Conservation (phyloP, 495 filamentous ascomycete genomes). For the Neurospora sp. region DNA sequence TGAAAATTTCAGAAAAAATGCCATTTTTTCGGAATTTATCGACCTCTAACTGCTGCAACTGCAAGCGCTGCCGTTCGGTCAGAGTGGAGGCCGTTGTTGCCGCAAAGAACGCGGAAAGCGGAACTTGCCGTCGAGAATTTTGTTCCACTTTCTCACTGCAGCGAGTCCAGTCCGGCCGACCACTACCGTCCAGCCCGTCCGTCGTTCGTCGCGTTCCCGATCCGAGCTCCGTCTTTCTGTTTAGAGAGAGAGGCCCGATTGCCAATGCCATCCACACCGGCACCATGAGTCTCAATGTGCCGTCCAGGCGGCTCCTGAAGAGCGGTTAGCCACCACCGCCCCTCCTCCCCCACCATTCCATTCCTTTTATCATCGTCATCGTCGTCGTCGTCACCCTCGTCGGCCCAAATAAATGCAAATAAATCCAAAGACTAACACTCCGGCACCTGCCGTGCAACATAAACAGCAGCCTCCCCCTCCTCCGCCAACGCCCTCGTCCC, state of each 20-base stretch:
- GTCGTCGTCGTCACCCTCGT: background rate
- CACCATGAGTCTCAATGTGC: conserved; percentile 36
- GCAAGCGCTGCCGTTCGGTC: background rate
- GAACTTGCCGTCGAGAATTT: background rate
- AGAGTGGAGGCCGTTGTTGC: background rate
- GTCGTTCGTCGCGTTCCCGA: background rate
- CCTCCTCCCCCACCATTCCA: background rate
- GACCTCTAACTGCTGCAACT: no score
- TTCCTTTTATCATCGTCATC: background rate
- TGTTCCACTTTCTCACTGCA: background rate
- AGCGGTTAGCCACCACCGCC: conserved; percentile 22
- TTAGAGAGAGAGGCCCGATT: background rate
- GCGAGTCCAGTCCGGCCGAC: background rate
- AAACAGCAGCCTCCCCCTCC: conserved; percentile 5
- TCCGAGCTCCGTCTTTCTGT: background rate
- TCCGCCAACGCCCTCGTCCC: conserved; percentile 12
- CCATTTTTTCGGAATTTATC: no score
- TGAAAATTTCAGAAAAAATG: no score
- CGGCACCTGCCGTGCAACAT: conserved; percentile 1
- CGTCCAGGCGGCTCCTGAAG: conserved; percentile 31
- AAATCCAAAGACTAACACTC: background rate
- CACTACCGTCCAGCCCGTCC: background rate
- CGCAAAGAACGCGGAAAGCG: background rate
- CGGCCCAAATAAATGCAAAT: background rate
- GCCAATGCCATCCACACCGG: conserved; percentile 18